Evolutionary conservation across 805 yeast species (phyloP).

Genomic region (Saturnispora diversa): DNA sequence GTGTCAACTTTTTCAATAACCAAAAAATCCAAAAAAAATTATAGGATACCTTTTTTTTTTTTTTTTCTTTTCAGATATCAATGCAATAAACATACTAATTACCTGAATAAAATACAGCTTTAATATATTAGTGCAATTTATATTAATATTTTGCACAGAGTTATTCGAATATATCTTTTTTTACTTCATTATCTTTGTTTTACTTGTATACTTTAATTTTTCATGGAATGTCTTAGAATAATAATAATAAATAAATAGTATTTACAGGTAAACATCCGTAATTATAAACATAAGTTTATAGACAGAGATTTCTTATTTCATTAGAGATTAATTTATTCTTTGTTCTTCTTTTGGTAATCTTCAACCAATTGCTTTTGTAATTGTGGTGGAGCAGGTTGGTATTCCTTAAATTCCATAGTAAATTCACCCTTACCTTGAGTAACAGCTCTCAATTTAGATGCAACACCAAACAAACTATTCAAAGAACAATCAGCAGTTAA

Average conservation of each 20-base stretch:
- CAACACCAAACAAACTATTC: conserved; percentile 93
- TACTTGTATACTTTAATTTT: too few relatives aligned
- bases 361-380: conserved; percentile 85
- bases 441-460: conserved; percentile 88
- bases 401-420: conserved; percentile 87
- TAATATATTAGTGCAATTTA: too few relatives aligned
- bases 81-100: neutral
- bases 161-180: too few relatives aligned
- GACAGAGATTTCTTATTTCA: too few relatives aligned
- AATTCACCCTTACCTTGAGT: conserved; percentile 99
- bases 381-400: conserved; percentile 84
- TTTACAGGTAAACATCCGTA: too few relatives aligned
- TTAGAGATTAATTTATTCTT: too few relatives aligned
- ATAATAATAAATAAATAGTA: too few relatives aligned
- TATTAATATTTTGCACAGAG: too few relatives aligned
- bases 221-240: neutral
- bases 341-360: conserved; percentile 59
- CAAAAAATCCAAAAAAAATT: too few relatives aligned
- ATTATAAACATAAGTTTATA: too few relatives aligned
- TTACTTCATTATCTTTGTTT: too few relatives aligned
- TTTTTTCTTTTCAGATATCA: neutral
- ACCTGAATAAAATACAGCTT: neutral
- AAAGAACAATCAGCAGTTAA: conserved; percentile 93
- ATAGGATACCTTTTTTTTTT: neutral
- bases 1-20: neutral